Conservation (phyloP, 345 rosid species). For the Eucalyptus viminalis region DNA sequence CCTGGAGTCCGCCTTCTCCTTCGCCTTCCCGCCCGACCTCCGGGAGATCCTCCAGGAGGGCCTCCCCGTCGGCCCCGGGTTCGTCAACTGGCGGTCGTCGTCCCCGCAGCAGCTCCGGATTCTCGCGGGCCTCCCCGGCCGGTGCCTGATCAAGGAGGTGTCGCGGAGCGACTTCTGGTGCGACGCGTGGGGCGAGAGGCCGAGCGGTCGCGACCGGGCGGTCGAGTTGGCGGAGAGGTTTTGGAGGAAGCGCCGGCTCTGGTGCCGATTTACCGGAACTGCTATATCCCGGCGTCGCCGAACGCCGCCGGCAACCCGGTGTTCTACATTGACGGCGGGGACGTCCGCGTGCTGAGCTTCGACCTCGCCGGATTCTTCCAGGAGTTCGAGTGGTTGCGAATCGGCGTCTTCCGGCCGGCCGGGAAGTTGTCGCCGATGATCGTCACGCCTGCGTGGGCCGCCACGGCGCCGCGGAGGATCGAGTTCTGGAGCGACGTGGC, state of each 20-base stretch:
- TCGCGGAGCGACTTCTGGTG: constrained; percentile 49
- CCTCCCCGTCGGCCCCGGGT: constrained; percentile 54
- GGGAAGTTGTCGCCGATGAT: neutral
- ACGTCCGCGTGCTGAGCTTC: constrained; percentile 38
- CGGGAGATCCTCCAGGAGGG: constrained; percentile 75
- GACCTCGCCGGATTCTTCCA: constrained; percentile 58
- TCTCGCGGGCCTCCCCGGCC: constrained; percentile 31
- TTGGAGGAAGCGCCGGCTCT: constrained; percentile 39
- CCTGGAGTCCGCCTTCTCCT: constrained; percentile 41
- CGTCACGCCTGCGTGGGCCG: constrained; percentile 48
- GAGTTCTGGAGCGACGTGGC: constrained; percentile 78
- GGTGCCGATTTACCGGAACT: constrained; percentile 46
- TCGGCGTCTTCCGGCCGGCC: neutral
- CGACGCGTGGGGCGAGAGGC: constrained; percentile 58
- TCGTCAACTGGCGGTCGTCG: constrained; percentile 78
- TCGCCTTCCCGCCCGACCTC: constrained; percentile 83
- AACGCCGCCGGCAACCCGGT: constrained; percentile 60
- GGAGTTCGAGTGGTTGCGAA: constrained; percentile 14
- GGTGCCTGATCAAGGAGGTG: constrained; percentile 33
- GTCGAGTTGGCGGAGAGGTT: constrained; percentile 7
- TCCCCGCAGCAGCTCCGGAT: constrained; percentile 46
- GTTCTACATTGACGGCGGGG: constrained; percentile 39
- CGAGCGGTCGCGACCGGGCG: constrained; percentile 7
- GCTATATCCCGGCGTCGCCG: constrained; percentile 52
- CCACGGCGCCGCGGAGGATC: constrained; percentile 24